phyloP scores from a whole-genome alignment of 2,329 filamentous ascomycete species.

The Xylariaceae sp. region DNA sequence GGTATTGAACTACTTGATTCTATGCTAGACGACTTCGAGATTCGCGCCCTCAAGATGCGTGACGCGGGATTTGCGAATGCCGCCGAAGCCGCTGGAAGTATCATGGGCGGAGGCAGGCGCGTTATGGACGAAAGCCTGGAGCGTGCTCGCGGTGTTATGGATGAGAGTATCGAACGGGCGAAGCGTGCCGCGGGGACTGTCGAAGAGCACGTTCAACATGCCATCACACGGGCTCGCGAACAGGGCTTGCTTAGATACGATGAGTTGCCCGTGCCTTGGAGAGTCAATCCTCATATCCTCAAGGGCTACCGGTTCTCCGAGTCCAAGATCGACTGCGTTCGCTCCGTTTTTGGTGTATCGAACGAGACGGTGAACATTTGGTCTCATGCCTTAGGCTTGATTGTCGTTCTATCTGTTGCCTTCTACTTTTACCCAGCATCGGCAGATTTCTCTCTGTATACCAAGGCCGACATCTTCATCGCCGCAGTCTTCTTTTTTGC shows the following conservation, averaged over 20 bases:
- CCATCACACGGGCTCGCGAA: constrained; percentile 70
- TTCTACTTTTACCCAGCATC: constrained; percentile 95
- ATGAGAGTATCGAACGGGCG: constrained; percentile 79
- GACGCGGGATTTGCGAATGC: constrained; percentile 68
- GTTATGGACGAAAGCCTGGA: constrained; percentile 77
- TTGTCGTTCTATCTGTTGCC: constrained; percentile 81
- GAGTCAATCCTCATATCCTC: constrained; percentile 89
- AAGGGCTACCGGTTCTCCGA: constrained; percentile 91
- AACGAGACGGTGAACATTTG: constrained; percentile 98
- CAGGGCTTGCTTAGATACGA: constrained; percentile 83
- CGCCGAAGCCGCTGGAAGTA: constrained; percentile 62
- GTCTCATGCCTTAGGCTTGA: constrained; percentile 86
- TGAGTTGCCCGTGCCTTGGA: constrained; percentile 87
- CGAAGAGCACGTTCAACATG: constrained; percentile 78
- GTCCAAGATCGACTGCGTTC: constrained; percentile 82
- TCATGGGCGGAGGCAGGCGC: constrained; percentile 74
- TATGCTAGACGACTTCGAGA: constrained; percentile 82
- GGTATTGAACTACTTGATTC: constrained; percentile 82
- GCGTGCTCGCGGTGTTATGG: constrained; percentile 70
- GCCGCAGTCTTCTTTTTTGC: constrained; percentile 95
- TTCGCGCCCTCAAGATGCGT: constrained; percentile 72
- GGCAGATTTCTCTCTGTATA: constrained; percentile 79
- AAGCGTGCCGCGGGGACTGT: constrained; percentile 75
- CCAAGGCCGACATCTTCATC: constrained; percentile 83
- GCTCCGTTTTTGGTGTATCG: constrained; percentile 76